Conservation (phyloP, 352 stramenopile genomes). For the Globisporangium splendens region DNA sequence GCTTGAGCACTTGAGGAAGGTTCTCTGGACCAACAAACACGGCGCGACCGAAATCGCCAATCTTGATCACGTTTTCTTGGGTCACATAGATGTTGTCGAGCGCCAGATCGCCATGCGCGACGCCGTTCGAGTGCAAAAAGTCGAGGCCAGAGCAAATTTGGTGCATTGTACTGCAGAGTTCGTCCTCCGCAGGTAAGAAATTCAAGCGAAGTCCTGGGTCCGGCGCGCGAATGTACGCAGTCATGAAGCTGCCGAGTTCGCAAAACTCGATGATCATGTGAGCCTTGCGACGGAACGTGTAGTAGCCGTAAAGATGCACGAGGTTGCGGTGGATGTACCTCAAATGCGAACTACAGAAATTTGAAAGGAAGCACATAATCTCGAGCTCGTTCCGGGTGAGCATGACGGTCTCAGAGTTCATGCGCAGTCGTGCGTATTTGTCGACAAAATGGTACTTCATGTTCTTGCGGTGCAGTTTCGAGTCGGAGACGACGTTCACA, state of each 20-base stretch:
- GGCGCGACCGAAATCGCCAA: constrained; percentile 62
- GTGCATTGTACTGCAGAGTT: constrained; percentile 52
- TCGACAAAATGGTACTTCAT: constrained; percentile 51
- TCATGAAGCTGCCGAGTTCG: constrained; percentile 49
- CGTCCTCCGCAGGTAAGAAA: constrained; percentile 24
- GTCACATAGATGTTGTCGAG: constrained; percentile 80
- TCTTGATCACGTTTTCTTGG: constrained; percentile 49
- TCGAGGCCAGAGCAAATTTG: constrained; percentile 83
- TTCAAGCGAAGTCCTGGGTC: neutral
- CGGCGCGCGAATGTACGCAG: constrained; percentile 33
- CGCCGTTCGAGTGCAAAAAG: constrained; percentile 53
- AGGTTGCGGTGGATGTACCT: constrained; percentile 43
- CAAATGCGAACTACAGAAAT: constrained; percentile 33
- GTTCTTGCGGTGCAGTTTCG: constrained; percentile 46
- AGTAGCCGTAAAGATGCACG: constrained; percentile 54
- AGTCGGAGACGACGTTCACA: constrained; percentile 51
- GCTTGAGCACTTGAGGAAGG: constrained; percentile 17
- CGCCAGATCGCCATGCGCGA: constrained; percentile 64
- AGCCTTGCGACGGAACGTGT: constrained; percentile 36
- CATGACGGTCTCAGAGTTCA: constrained; percentile 31
- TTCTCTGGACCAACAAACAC: constrained; percentile 62
- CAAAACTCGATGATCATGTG: constrained; percentile 66
- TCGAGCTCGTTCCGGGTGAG: constrained; percentile 55
- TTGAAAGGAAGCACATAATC: constrained; percentile 52
- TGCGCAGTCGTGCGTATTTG: constrained; percentile 41